Conservation (phyloP, 1,284 basidiomycete genomes). For the Gymnopus androsaceus region DNA sequence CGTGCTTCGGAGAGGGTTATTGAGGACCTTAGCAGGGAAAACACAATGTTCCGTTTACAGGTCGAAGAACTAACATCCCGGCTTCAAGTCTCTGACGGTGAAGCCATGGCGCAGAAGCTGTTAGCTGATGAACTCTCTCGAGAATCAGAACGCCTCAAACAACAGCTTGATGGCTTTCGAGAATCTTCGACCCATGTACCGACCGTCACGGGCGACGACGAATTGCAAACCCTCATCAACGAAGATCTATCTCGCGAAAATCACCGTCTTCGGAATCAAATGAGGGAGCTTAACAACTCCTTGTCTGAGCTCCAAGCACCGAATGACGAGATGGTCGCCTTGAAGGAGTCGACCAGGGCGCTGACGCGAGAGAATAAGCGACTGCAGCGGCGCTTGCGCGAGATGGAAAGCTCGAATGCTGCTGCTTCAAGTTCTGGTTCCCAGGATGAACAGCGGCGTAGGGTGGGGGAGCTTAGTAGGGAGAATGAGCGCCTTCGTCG, state of each 20-base stretch:
- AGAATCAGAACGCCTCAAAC: constrained; percentile 14
- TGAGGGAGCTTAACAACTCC: constrained; percentile 16
- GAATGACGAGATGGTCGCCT: constrained; percentile 12
- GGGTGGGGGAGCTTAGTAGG: constrained; percentile 15
- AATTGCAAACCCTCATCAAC: constrained; percentile 22
- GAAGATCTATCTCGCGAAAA: constrained; percentile 22
- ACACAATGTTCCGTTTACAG: constrained; percentile 13
- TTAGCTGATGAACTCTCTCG: constrained; percentile 12
- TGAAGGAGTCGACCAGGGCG: constrained; percentile 5
- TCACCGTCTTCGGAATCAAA: constrained; percentile 14
- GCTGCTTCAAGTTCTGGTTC: no score
- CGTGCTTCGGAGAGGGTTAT: constrained; percentile 1
- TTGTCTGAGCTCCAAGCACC: constrained; percentile 16
- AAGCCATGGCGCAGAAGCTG: constrained; percentile 17
- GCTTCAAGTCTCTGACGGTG: constrained; percentile 10
- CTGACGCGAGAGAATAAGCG: constrained; percentile 10
- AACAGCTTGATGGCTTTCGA: constrained; percentile 18
- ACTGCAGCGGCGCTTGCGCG: constrained; percentile 14
- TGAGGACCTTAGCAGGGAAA: constrained; percentile 18
- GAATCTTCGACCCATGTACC: constrained; percentile 16
- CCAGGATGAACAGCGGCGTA: constrained; percentile 7
- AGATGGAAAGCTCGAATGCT: constrained; percentile 3
- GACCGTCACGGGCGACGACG: constrained; percentile 18
- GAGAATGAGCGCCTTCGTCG: constrained; percentile 16
- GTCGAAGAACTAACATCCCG: constrained; percentile 13